Evolutionary conservation across 1,284 basidiomycete species (phyloP), one percentile per base, ranked within the genome.

Genomic region (Pyrrhoderma noxium): DNA sequence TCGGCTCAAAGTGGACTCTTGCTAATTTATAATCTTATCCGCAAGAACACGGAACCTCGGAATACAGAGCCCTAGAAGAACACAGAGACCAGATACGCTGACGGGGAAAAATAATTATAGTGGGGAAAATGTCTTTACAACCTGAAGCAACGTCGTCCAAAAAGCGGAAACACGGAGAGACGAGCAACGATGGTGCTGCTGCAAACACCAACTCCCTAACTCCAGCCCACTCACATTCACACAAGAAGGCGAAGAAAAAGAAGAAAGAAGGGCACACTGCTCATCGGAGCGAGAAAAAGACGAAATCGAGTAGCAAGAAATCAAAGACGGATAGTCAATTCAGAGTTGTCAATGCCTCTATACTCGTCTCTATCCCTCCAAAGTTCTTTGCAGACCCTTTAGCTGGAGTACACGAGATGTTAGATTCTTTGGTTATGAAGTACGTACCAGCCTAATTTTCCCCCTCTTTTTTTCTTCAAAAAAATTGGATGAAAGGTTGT

Each of bases 391-490:
- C 69, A 45, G 79, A 86, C 67, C 79, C 82, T 42, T 70, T 75
- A 23, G 71, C 68, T 40, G 93, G 93, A 8, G 89, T 83, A 11
- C 78, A 85, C 60, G 92, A 97, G 67, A 83, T 92, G 76, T 70
- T 97, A 23, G 91, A 96, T 65, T 89, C 86, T 8, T 87, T 94
- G 85, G 71, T 95, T 21, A 95, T 96, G 93, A 80, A 89, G 93
- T 93, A 62, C 64, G 81, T 68, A 16, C 21, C 27, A 31, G 5
- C 5, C 27, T 5, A 5, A 7, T 40, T 5, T 40, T n/a, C 4
- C 4, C 38, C 21, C 8, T n/a, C 38, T 21, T 16, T 36, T 44
- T 14, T 54, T 31, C 35, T 23, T 41, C 31, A 34, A n/a, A n/a
- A n/a, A n/a, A n/a, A n/a, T n/a, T n/a, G n/a, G n/a, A n/a, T n/a